Conservation (phyloP, 2,329 filamentous ascomycete genomes). For the Fonsecaea multimorphosa region DNA sequence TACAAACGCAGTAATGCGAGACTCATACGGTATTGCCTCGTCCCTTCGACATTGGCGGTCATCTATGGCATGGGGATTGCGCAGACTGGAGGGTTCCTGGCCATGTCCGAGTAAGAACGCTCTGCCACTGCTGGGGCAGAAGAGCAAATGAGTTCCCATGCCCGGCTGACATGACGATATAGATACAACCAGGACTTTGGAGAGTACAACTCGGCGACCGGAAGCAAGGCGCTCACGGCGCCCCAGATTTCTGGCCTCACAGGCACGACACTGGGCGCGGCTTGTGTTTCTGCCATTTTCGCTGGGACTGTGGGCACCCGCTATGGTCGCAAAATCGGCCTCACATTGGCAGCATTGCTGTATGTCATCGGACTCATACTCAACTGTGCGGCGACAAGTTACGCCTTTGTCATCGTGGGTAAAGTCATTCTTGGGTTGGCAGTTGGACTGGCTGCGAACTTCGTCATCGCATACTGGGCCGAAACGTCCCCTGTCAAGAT, state of each 20-base stretch:
- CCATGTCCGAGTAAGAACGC: too few species aligned
- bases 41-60: too few species aligned
- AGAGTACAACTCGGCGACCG: conserved; percentile 11
- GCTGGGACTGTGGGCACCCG: conserved; percentile 21
- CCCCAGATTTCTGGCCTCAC: conserved; percentile 23
- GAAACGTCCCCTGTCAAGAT: conserved; percentile 67
- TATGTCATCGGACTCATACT: conserved; percentile 19
- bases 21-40: too few species aligned
- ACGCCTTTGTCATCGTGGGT: conserved; percentile 23
- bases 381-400: conserved; percentile 16
- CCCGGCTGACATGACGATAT: too few species aligned
- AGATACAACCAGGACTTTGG: too few species aligned
- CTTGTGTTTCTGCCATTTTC: conserved; percentile 21
- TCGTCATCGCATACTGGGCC: conserved; percentile 90
- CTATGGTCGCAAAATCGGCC: conserved; percentile 23
- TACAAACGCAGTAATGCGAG: too few species aligned
- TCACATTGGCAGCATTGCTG: conserved; percentile 12
- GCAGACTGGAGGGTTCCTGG: too few species aligned
- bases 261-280: conserved; percentile 18
- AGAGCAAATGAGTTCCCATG: too few species aligned
- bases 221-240: conserved; percentile 16
- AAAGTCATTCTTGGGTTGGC: conserved; percentile 64
- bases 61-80: too few species aligned
- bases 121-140: too few species aligned
- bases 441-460: conserved; percentile 84